Base-by-base conservation (phyloP, 2,329 filamentous ascomycete species). In the Aspergillus sojae region DNA sequence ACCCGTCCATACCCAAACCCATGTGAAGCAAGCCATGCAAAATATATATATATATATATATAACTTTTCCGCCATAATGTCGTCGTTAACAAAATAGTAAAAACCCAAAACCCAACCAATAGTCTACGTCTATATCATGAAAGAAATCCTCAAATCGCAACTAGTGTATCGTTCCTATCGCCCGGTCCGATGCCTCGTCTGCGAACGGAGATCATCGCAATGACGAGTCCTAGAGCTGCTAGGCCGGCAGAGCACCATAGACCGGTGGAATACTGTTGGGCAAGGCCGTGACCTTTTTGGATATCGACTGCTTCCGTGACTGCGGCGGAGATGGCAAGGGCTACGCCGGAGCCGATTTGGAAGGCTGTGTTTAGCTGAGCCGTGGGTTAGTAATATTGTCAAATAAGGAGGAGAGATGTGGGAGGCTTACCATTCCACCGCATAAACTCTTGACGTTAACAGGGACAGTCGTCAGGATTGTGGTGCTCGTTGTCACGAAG, bases 161-260 rank as follows among this genome's bases (percentile, higher is more conserved):
- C 58, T 0, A 46, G 54, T 4, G 58, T 62, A 39, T 57, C 64
- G 11, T 41, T 56, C 16, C 64, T 50, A 50, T 66, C 62, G 7
- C 21, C 39, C 5, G 64, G 64, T 2, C 59, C 62, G 16, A 66
- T 66, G 0, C 64, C 64, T 26, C 53, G 46, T 28, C 64, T 43
- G 2, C 59, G 59, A 4, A 66, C 64, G 5, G 32, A 32, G 21
- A 62, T 28, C 16, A 66, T n/a, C 3, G 55, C 64, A 34, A 66
- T 62, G 10, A 66, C 7, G 9, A 81, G 64, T 0, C 78, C 78
- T 5, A 81, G 58, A 0, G 74, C 77, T 2, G 78, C 79, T 11
- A 81, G 67, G 1, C 76, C 79, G 10, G 76, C 75, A 45, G 78
- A 80, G 46, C 79, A 81, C 78, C 78, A 80, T 10, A 80, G 66